Evolutionary conservation across 2,329 filamentous ascomycete species (phyloP).

Genomic region (Fusarium sp.): DNA sequence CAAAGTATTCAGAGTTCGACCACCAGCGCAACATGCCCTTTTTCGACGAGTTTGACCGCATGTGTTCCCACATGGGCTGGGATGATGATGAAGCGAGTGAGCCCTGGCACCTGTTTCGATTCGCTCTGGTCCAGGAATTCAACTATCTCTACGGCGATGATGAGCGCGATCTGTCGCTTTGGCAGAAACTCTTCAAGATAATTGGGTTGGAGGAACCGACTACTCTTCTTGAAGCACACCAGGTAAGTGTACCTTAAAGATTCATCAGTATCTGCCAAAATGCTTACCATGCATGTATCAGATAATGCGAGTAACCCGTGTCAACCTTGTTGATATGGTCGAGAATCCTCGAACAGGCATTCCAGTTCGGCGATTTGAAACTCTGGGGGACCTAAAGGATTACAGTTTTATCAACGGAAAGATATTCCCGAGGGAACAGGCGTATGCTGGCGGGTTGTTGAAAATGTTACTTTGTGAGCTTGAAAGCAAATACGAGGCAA

Average conservation of each 20-base stretch:
- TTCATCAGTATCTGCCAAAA: fast-evolving
- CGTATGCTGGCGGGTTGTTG: conserved; percentile 9
- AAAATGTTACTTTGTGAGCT: conserved; percentile 30
- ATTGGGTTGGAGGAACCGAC: conserved; percentile 11
- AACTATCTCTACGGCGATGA: conserved; percentile 16
- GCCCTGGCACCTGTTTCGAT: conserved; percentile 1
- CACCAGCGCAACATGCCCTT: conserved; percentile 9
- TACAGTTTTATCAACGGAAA: conserved; percentile 8
- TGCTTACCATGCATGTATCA: not conserved
- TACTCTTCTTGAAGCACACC: conserved; percentile 14
- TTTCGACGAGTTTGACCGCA: conserved; percentile 21
- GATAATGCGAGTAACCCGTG: conserved; percentile 12
- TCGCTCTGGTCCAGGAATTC: conserved; percentile 22
- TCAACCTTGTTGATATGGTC: conserved; percentile 30
- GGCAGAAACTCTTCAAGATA: conserved; percentile 22
- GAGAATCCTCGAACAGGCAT: conserved; percentile 2
- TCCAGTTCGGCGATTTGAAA: conserved; percentile 15
- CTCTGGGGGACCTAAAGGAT: not conserved
- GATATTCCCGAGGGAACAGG: conserved; percentile 13
- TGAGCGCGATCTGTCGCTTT: conserved; percentile 6
- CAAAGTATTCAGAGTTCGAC: conserved; percentile 12
- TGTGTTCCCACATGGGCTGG: conserved; percentile 6
- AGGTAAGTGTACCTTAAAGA: not conserved
- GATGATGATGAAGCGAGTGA: not conserved
- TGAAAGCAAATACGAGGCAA: not conserved